Evolutionary conservation across 768 basidiomycete genomes (phyloP), one percentile per base, ranked within the genome.

Genomic region (Panus rudis): DNA sequence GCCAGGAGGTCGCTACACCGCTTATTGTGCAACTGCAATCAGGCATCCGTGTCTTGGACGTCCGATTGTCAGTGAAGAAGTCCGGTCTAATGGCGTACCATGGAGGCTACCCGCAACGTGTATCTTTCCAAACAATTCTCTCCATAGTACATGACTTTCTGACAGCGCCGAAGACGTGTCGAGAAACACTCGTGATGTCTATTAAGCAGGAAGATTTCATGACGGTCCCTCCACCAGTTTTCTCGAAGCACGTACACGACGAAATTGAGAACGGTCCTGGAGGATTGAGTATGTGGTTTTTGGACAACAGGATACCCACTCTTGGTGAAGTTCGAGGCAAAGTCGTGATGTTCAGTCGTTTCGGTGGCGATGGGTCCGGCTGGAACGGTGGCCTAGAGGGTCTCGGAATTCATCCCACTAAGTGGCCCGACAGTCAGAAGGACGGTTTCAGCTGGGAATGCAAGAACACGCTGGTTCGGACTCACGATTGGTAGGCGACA

Each of bases 301-400:
- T 94, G 26, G 77, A 87, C 53, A 84, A 92, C 52, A 69, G 84
- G 6, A 71, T 94, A 42, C 92, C 93, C 2, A 71, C 47, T 1
- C 72, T 96, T 0, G 89, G 87, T 1, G 84, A 93, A 60, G 91
- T 85, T 7, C 68, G 92, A 52, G 92, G 92, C 5, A 89, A 83
- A 63, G 80, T 81, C 7, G 72, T 96, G 24, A 61, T 97, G 68
- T 78, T 94, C 56, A 90, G 86, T 50, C 78, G 92, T 16, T 96
- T 96, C 55, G 86, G 87, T 1, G 78, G 72, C 1, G 69, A 81
- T 49, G 76, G 79, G 3, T 63, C 64, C 7, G 81, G 72, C 0
- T 92, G 89, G 90, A 73, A 81, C 50, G 68, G 70, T 17, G 81
- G 76, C 3, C 51, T 74, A 7, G 76, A 84, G 39, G 85, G 81